phyloP scores from a whole-genome alignment of 2,329 filamentous ascomycete species.

The Cladophialophora carrionii region DNA sequence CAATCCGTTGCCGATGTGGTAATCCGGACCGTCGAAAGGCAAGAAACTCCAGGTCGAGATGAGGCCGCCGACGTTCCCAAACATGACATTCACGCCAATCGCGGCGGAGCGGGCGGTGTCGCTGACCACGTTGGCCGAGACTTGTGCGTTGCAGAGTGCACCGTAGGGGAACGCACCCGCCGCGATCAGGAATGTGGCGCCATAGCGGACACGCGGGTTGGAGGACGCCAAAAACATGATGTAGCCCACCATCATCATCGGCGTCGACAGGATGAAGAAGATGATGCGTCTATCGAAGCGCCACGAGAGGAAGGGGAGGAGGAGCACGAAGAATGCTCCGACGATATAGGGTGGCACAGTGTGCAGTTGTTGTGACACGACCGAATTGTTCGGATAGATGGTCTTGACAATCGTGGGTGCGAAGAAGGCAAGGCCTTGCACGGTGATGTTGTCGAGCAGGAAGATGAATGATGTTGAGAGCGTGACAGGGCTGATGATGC shows the following conservation, averaged over 20 bases:
- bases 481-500: conserved; percentile 67
- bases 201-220: conserved; percentile 62
- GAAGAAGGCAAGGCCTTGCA: conserved; percentile 72
- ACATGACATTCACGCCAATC: conserved; percentile 70
- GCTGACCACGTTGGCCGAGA: conserved; percentile 70
- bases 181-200: conserved; percentile 70
- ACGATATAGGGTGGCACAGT: conserved; percentile 73
- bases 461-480: conserved; percentile 62
- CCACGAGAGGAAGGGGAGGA: conserved; percentile 66
- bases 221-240: conserved; percentile 68
- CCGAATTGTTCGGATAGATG: conserved; percentile 64
- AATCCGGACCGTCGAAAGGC: conserved; percentile 66
- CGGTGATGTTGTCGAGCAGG: conserved; percentile 69
- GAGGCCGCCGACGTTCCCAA: conserved; percentile 72
- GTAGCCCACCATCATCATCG: conserved; percentile 70
- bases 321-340: conserved; percentile 66
- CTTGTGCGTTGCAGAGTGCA: conserved; percentile 68
- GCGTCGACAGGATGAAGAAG: conserved; percentile 63
- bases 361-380: conserved; percentile 68
- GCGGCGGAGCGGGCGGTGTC: conserved; percentile 70
- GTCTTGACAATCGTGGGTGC: conserved; percentile 69
- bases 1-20: conserved; percentile 70
- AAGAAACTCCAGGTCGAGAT: conserved; percentile 69
- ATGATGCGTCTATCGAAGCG: conserved; percentile 62
- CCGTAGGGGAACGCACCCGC: conserved; percentile 66